Evolutionary conservation across 768 basidiomycete species (phyloP).

Genomic region (Termitomyces bulborhizus): DNA sequence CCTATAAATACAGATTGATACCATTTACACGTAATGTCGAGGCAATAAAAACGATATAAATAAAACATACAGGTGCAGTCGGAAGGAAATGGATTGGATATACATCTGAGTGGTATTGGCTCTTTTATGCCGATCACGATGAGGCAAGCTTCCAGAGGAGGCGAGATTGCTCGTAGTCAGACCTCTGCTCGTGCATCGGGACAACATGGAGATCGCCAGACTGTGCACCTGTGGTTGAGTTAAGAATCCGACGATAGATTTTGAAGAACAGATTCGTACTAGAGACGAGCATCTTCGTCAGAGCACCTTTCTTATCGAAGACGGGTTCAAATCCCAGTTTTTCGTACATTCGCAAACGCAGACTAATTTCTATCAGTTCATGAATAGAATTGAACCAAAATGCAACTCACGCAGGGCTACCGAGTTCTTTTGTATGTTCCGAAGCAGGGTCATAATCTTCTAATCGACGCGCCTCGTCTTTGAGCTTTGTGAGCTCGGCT

Average conservation of each 20-base stretch:
- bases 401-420: slow-evolving; percentile 55
- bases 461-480: slow-evolving; percentile 52
- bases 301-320: slow-evolving; percentile 40
- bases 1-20: slow-evolving; percentile 1
- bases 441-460: slow-evolving; percentile 68
- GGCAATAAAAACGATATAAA: background rate
- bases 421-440: slow-evolving; percentile 65
- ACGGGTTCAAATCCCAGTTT: slow-evolving; percentile 70
- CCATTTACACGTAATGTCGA: slow-evolving; percentile 3
- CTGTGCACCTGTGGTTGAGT: slow-evolving; percentile 33
- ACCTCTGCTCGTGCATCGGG: slow-evolving; percentile 27
- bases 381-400: background rate
- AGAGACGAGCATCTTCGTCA: slow-evolving; percentile 66
- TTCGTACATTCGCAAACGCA: slow-evolving; percentile 64
- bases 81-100: background rate
- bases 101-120: background rate
- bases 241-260: background rate
- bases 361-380: slow-evolving; percentile 26
- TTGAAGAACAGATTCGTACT: slow-evolving; percentile 17
- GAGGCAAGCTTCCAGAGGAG: slow-evolving; percentile 39
- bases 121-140: slow-evolving; percentile 22
- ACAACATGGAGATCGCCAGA: slow-evolving; percentile 41
- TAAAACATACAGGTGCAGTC: background rate
- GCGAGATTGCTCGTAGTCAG: slow-evolving; percentile 31
- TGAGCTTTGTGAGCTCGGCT: slow-evolving; percentile 61